phyloP scores from a whole-genome alignment of 768 basidiomycete genomes.

The Termitomyces sp. region DNA sequence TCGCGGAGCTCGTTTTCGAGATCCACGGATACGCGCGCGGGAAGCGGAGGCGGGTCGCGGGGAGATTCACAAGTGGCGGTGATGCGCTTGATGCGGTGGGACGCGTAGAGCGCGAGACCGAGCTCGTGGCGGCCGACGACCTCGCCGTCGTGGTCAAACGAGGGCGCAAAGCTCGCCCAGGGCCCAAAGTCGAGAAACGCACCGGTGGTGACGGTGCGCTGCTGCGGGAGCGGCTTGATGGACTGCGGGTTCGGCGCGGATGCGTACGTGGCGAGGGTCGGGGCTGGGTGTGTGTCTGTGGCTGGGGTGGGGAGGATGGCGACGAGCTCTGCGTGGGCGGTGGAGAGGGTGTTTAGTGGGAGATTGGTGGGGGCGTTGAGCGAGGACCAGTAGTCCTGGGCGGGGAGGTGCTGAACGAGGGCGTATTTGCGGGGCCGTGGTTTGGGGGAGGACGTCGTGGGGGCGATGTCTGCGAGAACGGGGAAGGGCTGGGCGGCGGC shows the following conservation, averaged over 20 bases:
- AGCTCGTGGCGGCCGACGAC: conserved; percentile 60
- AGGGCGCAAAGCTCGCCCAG: conserved; percentile 71
- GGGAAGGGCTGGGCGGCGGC: conserved; percentile 53
- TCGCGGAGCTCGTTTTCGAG: conserved; percentile 41
- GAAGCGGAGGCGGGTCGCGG: conserved; percentile 14
- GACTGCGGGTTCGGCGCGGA: conserved; percentile 33
- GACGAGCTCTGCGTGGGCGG: conserved; percentile 72
- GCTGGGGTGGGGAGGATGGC: conserved; percentile 58
- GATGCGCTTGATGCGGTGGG: conserved; percentile 27
- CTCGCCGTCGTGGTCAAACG: conserved; percentile 72
- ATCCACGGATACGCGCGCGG: conserved; percentile 14
- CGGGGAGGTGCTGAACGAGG: conserved; percentile 73
- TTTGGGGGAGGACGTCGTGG: conserved; percentile 25
- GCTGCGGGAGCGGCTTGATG: conserved; percentile 36
- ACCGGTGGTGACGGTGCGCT: conserved; percentile 57
- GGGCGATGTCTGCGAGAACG: conserved; percentile 37
- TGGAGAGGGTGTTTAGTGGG: conserved; percentile 43
- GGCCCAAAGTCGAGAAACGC: conserved; percentile 76
- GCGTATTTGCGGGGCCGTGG: conserved; percentile 53
- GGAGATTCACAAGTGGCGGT: conserved; percentile 13
- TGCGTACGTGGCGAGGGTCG: conserved; percentile 57
- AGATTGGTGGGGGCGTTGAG: conserved; percentile 40
- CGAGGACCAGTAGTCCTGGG: conserved; percentile 77
- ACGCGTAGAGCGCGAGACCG: conserved; percentile 51
- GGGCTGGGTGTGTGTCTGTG: conserved; percentile 23